These are phyloP conservation scores for Graphilbum ipis-grandicollis DNA, from an alignment of 2,329 filamentous ascomycete genomes.

Conservation along the genomic window DNA sequence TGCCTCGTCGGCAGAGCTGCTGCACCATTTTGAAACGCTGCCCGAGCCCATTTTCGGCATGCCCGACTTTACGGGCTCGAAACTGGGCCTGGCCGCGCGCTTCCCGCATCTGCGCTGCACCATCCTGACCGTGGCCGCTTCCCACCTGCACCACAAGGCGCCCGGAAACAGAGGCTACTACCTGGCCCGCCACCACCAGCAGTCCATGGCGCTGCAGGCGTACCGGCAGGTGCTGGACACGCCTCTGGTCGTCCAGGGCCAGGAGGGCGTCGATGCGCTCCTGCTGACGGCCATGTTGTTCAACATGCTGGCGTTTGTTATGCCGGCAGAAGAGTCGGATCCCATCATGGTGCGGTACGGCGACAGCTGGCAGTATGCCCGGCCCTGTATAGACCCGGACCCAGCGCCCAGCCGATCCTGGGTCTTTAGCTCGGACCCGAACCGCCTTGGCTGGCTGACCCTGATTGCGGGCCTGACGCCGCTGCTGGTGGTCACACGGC, in stretches of 20 bases:
- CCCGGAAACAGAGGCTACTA: conserved; percentile 6
- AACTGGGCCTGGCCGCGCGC: conserved; percentile 5
- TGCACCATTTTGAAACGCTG: conserved; percentile 8
- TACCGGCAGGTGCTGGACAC: conserved; percentile 9
- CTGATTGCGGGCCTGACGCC: conserved; percentile 9
- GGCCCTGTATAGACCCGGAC: conserved; percentile 3
- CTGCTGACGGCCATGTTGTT: conserved; percentile 11
- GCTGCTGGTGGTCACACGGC: conserved; percentile 8
- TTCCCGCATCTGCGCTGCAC: conserved; percentile 9
- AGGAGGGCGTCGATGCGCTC: conserved; percentile 9
- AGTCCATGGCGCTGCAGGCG: conserved; percentile 7
- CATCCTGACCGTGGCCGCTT: conserved; percentile 8
- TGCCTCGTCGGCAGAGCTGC: conserved; percentile 7
- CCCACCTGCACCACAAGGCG: conserved; percentile 9
- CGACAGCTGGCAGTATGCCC: neutral
- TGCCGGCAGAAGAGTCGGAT: conserved; percentile 9
- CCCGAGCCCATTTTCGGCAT: conserved; percentile 6
- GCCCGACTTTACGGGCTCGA: conserved; percentile 6
- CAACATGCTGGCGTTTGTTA: conserved; percentile 10
- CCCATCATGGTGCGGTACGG: conserved; percentile 1
- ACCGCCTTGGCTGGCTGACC: conserved; percentile 10
- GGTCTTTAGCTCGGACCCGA: conserved; percentile 10
- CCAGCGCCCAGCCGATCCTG: conserved; percentile 9
- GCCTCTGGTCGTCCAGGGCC: conserved; percentile 7
- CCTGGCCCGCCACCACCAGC: conserved; percentile 10